Evolutionary conservation across 768 basidiomycete species (phyloP).

Genomic region (Suillus cothurnatus): DNA sequence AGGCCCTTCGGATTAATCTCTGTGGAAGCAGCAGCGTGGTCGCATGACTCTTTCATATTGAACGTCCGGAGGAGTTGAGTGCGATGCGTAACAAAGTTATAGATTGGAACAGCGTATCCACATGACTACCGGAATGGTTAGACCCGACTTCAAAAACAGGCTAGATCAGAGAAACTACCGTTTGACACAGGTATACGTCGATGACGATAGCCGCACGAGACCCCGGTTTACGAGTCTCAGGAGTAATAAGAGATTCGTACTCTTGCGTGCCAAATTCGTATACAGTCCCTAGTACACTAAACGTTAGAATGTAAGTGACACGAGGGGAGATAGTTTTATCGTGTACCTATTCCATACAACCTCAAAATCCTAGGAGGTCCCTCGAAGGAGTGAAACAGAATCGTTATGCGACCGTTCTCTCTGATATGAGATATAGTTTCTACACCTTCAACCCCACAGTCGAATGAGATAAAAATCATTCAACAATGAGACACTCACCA

Average conservation of each 20-base stretch:
- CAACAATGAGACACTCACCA: constrained; percentile 38
- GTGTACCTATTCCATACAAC: constrained; percentile 58
- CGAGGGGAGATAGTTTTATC: background rate
- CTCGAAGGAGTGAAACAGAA: constrained; percentile 64
- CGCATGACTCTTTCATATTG: constrained; percentile 43
- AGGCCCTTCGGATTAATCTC: constrained; percentile 41
- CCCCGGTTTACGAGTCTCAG: constrained; percentile 51
- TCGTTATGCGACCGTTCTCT: constrained; percentile 65
- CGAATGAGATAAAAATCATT: background rate
- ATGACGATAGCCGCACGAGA: constrained; percentile 63
- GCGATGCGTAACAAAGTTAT: constrained; percentile 59
- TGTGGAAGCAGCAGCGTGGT: constrained; percentile 28
- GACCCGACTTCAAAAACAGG: background rate
- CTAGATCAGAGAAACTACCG: constrained; percentile 29
- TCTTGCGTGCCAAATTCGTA: constrained; percentile 66
- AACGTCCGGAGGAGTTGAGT: constrained; percentile 48
- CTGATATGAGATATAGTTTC: constrained; percentile 64
- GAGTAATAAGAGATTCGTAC: constrained; percentile 54
- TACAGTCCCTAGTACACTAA: constrained; percentile 50
- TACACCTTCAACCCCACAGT: constrained; percentile 38
- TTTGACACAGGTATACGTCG: constrained; percentile 58
- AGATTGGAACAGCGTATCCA: constrained; percentile 65
- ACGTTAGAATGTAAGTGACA: background rate
- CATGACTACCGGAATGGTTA: constrained; percentile 52
- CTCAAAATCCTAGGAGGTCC: constrained; percentile 61